These are phyloP conservation scores for Phoma sp. DNA, from an alignment of 2,329 filamentous ascomycete genomes.

Conservation along the genomic window DNA sequence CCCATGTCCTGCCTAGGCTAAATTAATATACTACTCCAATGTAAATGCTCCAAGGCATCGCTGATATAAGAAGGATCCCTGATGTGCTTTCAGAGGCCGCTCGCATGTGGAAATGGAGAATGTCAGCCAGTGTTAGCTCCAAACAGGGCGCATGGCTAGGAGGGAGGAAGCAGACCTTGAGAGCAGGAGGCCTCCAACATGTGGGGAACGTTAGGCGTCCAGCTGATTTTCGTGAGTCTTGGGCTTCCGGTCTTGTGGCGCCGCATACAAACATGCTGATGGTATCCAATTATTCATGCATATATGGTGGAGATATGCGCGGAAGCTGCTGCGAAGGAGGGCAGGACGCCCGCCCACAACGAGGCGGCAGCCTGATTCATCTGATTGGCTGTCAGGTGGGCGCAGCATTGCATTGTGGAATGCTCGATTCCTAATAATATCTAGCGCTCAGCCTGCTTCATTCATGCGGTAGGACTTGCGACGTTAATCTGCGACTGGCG, in stretches of 20 bases:
- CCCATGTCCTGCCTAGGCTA: no score
- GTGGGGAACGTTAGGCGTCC: constrained; percentile 4
- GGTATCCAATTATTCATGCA: constrained; percentile 8
- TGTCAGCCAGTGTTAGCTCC: no score
- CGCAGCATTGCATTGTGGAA: constrained; percentile 10
- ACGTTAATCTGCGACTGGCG: constrained; percentile 14
- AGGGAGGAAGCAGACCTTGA: background rate
- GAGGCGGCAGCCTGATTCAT: constrained; percentile 1
- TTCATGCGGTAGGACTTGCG: constrained; percentile 19
- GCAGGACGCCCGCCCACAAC: constrained; percentile 8
- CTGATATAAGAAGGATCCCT: no score
- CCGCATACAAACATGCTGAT: constrained; percentile 5
- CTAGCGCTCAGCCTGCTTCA: constrained; percentile 17
- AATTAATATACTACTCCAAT: no score
- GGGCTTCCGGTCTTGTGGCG: background rate
- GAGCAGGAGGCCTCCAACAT: constrained; percentile 4
- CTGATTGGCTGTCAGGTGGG: constrained; percentile 10
- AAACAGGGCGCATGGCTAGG: background rate
- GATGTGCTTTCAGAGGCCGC: no score
- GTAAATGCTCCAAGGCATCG: no score
- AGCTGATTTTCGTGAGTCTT: background rate
- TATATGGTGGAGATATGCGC: background rate
- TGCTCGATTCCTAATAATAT: constrained; percentile 15
- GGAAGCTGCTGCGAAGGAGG: constrained; percentile 1
- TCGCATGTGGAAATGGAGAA: no score